Base-by-base conservation (phyloP, 495 filamentous ascomycete species). In the Elaphomyces granulatus region DNA sequence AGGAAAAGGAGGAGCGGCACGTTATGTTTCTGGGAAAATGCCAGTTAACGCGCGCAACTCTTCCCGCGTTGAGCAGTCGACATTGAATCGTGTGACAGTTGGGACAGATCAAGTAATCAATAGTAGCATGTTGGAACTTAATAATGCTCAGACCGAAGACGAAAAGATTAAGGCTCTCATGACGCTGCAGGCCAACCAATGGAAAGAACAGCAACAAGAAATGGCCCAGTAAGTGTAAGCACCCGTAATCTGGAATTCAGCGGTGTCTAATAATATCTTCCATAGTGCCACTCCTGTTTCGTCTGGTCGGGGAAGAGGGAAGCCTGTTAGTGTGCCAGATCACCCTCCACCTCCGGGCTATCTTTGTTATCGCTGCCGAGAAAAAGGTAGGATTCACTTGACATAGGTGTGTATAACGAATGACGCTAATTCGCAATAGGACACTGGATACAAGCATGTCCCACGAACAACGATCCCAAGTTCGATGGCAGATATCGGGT, bases 21-120 rank as follows among this genome's bases (percentile, higher is more conserved):
- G 90, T 51, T 99, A 99, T 70, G 84, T 99, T 37, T 86, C 85
- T 4, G 90, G 90, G 36, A 94, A 93, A 65, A 93, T 94, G 81
- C 90, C 90, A 2, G 72, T 84, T 7, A 88, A 78, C 50, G 83
- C 88, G 3, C 86, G 83, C 60, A 88, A 80, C 45, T 68, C 74
- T 16, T 75, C 83, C 40, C 77, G 84, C 44, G 75, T 74, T 52
- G 87, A 93, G 47, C 65, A 74, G 4, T 46, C 70, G 14, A 44
- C 55, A 44, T 56, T 62, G 14, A 78, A 72, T 45, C 59, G 66
- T 45, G 39, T 56, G 37, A 53, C 59, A 18, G 54, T 63, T 19
- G 61, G 62, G 42, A 43, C 52, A 36, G 53, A 44, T 35, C 46
- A 59, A 19, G 59, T 70, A 2, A 55, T 70, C 30, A 71, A 71